These are phyloP conservation scores for Suillus lakei DNA, from an alignment of 768 basidiomycete genomes.

Conservation along the genomic window DNA sequence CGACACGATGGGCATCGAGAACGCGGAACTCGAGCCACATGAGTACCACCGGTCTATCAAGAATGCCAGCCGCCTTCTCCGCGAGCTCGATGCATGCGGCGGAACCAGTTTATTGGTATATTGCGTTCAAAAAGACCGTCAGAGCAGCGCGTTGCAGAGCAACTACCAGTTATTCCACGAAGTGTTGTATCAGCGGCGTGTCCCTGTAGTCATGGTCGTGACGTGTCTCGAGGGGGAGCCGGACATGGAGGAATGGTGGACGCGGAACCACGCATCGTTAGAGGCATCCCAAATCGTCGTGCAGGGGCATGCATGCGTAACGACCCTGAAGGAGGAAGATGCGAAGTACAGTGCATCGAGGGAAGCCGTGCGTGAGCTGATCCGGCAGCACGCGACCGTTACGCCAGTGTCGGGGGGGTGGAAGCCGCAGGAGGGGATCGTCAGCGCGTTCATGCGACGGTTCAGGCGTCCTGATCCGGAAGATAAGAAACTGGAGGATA, in stretches of 20 bases:
- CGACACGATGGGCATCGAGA: constrained; percentile 37
- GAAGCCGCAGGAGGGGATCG: not conserved
- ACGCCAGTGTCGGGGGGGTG: not conserved
- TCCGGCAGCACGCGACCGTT: not conserved
- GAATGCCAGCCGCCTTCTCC: constrained; percentile 32
- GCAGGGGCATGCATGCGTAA: constrained; percentile 46
- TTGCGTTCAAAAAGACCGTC: constrained; percentile 40
- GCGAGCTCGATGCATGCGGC: constrained; percentile 26
- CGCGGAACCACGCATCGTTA: constrained; percentile 30
- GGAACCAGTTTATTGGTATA: constrained; percentile 42
- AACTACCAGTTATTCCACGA: constrained; percentile 47
- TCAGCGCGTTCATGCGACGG: not conserved
- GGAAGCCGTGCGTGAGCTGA: constrained; percentile 25
- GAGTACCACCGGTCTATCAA: constrained; percentile 34
- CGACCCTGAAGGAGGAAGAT: constrained; percentile 35
- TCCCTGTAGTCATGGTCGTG: constrained; percentile 45
- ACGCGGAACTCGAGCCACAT: constrained; percentile 31
- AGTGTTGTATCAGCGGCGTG: constrained; percentile 41
- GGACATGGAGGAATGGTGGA: constrained; percentile 43
- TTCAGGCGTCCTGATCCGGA: not conserved
- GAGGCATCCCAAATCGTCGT: constrained; percentile 30
- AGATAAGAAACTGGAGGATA: not conserved
- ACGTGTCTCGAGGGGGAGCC: constrained; percentile 44
- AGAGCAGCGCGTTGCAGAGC: constrained; percentile 33
- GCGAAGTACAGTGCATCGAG: constrained; percentile 41